Evolutionary conservation across 2,329 filamentous ascomycete species (phyloP).

Genomic region (Claviceps arundinis): DNA sequence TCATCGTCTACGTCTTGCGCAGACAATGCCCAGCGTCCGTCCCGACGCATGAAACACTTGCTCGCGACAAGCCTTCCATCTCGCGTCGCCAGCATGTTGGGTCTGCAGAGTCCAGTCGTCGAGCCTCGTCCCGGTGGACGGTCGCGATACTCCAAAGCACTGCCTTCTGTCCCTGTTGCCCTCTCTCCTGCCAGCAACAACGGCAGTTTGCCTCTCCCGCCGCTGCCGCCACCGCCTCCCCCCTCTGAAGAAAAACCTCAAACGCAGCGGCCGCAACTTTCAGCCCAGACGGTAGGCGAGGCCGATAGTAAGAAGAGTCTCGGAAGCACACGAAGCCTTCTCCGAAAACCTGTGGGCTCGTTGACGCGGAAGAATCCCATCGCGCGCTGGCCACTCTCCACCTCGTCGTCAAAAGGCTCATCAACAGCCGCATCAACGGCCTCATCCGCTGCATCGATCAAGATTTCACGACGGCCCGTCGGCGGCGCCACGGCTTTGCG

Average conservation of each 20-base stretch:
- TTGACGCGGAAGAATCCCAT: conserved; percentile 1
- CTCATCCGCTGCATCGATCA: conserved; percentile 12
- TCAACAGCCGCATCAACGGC: neutral
- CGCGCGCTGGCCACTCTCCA: conserved; percentile 9
- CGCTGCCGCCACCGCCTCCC: conserved; percentile 10
- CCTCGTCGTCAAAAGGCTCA: neutral
- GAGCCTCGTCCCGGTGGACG: conserved; percentile 20
- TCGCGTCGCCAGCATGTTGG: conserved; percentile 2
- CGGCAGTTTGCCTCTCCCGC: conserved; percentile 11
- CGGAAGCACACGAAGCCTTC: conserved; percentile 3
- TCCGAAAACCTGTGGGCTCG: conserved; percentile 10
- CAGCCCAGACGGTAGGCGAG: neutral
- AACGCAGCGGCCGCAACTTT: no score
- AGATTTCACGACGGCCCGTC: conserved; percentile 25
- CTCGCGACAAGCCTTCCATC: neutral
- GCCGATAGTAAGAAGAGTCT: conserved; percentile 8
- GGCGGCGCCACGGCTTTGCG: conserved; percentile 2
- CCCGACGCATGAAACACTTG: neutral
- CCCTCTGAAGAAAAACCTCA: no score
- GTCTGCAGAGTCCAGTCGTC: neutral
- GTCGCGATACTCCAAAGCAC: conserved; percentile 46
- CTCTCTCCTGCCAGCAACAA: conserved; percentile 13
- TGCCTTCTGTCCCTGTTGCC: conserved; percentile 33
- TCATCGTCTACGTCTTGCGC: neutral
- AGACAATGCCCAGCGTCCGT: neutral